phyloP scores from a whole-genome alignment of 768 basidiomycete species.

The Sporobolomyces phaffii region DNA sequence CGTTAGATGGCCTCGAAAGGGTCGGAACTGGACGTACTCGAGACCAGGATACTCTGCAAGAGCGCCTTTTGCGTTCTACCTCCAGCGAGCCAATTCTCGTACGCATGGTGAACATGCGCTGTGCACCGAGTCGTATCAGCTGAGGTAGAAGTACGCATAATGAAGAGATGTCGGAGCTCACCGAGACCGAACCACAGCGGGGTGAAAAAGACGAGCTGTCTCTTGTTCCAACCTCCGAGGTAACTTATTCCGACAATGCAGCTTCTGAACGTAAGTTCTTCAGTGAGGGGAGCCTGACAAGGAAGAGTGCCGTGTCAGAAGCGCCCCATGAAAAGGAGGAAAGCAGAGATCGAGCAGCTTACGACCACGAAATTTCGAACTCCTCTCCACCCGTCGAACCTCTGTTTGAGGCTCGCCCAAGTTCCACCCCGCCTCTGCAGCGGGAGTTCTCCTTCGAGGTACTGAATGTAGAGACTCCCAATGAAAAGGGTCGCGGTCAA shows the following conservation, averaged over 20 bases:
- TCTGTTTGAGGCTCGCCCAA: constrained; percentile 5
- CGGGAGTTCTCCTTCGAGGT: constrained; percentile 44
- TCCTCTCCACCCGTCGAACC: constrained; percentile 47
- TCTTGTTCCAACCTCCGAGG: constrained; percentile 57
- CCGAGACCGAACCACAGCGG: constrained; percentile 86
- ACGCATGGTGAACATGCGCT: constrained; percentile 92
- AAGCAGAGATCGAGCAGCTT: background rate
- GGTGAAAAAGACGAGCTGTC: constrained; percentile 66
- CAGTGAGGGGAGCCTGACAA: constrained; percentile 74
- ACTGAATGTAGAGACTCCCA: constrained; percentile 46
- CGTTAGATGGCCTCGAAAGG: background rate
- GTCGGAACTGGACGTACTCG: constrained; percentile 18
- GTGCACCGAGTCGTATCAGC: too few species aligned
- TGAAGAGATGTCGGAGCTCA: too few species aligned
- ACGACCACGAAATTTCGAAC: constrained; percentile 59
- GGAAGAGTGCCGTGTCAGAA: background rate
- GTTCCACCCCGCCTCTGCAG: constrained; percentile 26
- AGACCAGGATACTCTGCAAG: constrained; percentile 52
- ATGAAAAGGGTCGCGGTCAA: constrained; percentile 47
- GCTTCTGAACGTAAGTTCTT: constrained; percentile 84
- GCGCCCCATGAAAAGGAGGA: background rate
- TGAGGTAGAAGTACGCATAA: too few species aligned
- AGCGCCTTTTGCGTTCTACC: constrained; percentile 65
- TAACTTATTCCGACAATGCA: constrained; percentile 71
- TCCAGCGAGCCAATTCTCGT: constrained; percentile 70